These are phyloP conservation scores for Pontederia crassipes DNA, from an alignment of 176 grass and related monocot genomes.

Conservation along the genomic window DNA sequence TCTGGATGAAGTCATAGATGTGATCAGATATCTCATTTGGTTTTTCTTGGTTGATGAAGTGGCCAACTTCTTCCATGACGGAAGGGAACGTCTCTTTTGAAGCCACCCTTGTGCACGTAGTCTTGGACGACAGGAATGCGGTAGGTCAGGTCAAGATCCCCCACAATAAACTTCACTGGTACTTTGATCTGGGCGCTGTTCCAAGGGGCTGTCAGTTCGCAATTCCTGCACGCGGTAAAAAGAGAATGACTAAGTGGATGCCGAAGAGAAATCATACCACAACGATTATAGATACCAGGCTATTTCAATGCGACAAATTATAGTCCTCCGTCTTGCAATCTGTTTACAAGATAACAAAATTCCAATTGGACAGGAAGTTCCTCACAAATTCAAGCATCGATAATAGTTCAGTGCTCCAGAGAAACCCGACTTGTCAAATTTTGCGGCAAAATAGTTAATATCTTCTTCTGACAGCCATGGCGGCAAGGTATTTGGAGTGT, in stretches of 20 bases:
- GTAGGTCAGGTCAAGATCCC: conserved; percentile 34
- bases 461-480: too few relatives aligned
- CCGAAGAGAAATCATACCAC: background rate
- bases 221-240: conserved; percentile 22
- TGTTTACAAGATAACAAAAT: too few relatives aligned
- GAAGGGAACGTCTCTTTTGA: conserved; percentile 35
- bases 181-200: conserved; percentile 23
- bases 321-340: too few relatives aligned
- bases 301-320: background rate
- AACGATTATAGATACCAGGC: background rate
- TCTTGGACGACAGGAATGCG: conserved; percentile 34
- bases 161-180: conserved; percentile 35
- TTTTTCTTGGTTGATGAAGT: conserved; percentile 49
- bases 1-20: conserved; percentile 31
- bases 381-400: too few relatives aligned
- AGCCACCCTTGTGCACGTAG: conserved; percentile 32
- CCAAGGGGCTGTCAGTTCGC: conserved; percentile 36
- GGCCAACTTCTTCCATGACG: conserved; percentile 29
- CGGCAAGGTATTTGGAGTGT: too few relatives aligned
- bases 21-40: conserved; percentile 24
- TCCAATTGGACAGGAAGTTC: too few relatives aligned
- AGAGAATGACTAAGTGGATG: background rate
- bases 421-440: too few relatives aligned
- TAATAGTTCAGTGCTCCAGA: too few relatives aligned
- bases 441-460: too few relatives aligned